Evolutionary conservation across 176 grass and related monocot genomes (phyloP).

Genomic region (Melocanna baccifera): DNA sequence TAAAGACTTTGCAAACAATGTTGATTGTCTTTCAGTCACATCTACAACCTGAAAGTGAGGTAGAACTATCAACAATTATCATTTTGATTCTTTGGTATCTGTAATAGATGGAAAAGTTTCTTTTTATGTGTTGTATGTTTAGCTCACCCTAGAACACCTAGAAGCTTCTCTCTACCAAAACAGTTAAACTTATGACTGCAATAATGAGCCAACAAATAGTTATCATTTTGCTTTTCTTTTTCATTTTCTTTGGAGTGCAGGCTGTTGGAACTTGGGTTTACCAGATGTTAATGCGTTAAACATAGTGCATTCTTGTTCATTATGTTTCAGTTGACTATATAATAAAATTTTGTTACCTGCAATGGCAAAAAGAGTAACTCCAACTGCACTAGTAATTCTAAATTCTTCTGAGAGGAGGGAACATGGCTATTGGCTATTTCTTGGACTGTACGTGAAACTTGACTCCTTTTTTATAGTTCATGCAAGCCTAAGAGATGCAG

Average conservation of each 20-base stretch:
- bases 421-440: background rate
- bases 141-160: constrained; percentile 10
- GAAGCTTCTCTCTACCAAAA: constrained; percentile 19
- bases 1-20: constrained; percentile 95
- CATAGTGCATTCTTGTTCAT: background rate
- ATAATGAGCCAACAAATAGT: background rate
- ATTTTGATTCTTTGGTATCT: constrained; percentile 20
- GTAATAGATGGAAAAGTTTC: constrained; percentile 15
- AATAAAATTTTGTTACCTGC: background rate
- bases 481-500: background rate
- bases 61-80: constrained; percentile 36
- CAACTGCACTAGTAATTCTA: background rate
- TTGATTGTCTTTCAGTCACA: constrained; percentile 93
- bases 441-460: constrained; percentile 13
- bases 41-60: constrained; percentile 90
- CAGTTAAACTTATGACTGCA: background rate
- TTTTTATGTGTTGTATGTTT: background rate
- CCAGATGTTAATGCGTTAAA: constrained; percentile 23
- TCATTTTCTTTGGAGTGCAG: background rate
- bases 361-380: background rate
- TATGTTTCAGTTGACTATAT: constrained; percentile 4
- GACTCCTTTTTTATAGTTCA: background rate
- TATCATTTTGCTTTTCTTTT: background rate
- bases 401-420: background rate
- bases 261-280: background rate